Evolutionary conservation across 176 grass and related monocot species (phyloP), one percentile per base, ranked within the genome.

Genomic region (Phoenix dactylifera): DNA sequence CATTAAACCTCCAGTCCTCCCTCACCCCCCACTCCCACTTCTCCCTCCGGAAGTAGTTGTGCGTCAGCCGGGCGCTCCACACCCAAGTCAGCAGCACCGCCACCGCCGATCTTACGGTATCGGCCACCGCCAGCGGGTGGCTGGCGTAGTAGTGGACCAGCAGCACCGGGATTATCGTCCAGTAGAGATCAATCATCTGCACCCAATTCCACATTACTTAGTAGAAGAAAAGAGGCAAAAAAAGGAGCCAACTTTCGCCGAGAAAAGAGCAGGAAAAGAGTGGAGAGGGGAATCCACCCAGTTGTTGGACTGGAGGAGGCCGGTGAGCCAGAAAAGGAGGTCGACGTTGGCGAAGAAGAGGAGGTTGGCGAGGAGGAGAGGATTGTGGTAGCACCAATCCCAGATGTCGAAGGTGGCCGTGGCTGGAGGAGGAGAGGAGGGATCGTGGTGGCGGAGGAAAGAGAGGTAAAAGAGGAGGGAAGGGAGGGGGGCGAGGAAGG

Each of bases 101-200:
- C 20, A 65, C 62, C 2, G 58, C 72, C 44, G 93, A 91, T 51
- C 93, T 88, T 22, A 1, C 58, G 0, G 70, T 0, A 62, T 88
- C 69, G 0, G 54, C 57, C 62, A 51, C 64, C 4, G 80, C 69
- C n/a, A 78, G 65, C 3, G 93, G 93, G 69, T 97, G 93, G 25
- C 58, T 73, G 3, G 69, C 49, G 78, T 80, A 97, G 66, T 83
- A 97, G 72, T 91, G 93, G 39, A 83, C 51, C 16, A 97, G 73
- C 73, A 97, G 78, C 71, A 97, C 81, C 4, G 93, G 93, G 55
- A 97, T 91, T 55, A 97, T 84, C 10, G 93, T 97, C 93, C 93
- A 97, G 63, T 97, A 97, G 59, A 88, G 66, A 65, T 97, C 93
- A 24, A 97, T 97, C 58, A 97, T 72, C 87, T 97, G 87, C 77